Percentiles rank a stretch among this genome's conserved stretches.
phyloP scores from a whole-genome alignment of 306 rosid genomes.

The Hippophae tibetana region DNA sequence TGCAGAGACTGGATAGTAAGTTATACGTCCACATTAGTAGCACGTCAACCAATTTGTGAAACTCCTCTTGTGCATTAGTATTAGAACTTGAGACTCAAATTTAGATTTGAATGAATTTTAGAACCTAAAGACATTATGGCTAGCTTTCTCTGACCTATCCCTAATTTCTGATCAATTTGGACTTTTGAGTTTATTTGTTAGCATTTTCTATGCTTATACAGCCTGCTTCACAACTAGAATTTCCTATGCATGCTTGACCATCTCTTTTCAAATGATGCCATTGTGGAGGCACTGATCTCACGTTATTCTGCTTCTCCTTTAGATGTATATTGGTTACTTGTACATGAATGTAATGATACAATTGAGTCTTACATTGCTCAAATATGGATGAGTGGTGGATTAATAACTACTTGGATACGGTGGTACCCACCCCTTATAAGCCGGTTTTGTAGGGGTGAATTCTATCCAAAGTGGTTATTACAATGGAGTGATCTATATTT shows the following conservation, averaged over 20 bases:
- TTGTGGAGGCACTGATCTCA: slow-evolving; percentile 48
- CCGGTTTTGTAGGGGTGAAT: no score
- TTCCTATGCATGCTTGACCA: slow-evolving; percentile 42
- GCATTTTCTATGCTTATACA: slow-evolving; percentile 41
- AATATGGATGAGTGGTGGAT: no score
- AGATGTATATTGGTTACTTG: slow-evolving; percentile 20
- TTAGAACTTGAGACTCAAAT: no score
- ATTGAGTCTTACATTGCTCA: no score
- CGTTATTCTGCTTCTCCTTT: slow-evolving; percentile 67
- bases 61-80: no score
- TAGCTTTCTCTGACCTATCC: slow-evolving; percentile 53
- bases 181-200: slow-evolving; percentile 36
- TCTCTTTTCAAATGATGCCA: slow-evolving; percentile 16
- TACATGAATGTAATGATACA: slow-evolving; percentile 4
- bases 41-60: no score
- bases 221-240: slow-evolving; percentile 28
- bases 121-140: slow-evolving; percentile 47
- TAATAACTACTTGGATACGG: no score
- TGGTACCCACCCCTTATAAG: no score
- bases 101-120: slow-evolving; percentile 11
- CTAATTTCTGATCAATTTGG: slow-evolving; percentile 47
- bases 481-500: slow-evolving; percentile 8
- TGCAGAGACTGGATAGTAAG: no score
- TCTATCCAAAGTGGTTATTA: no score
- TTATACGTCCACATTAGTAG: no score